phyloP scores from a whole-genome alignment of 2,329 filamentous ascomycete genomes.

The Diaporthe longicolla region DNA sequence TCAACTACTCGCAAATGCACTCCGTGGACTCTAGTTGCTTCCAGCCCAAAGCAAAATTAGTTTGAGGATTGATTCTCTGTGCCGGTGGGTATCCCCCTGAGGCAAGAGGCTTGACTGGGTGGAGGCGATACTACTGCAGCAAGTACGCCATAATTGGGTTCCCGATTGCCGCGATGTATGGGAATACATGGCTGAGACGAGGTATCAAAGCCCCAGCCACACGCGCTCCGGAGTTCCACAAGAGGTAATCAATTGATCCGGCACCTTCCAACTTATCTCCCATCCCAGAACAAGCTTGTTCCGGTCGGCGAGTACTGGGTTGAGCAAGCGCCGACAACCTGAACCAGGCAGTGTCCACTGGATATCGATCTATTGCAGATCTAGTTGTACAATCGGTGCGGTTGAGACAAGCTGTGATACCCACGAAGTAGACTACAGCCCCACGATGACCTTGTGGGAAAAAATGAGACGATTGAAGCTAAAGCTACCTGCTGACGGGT shows the following conservation, averaged over 20 bases:
- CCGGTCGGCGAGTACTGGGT: not conserved
- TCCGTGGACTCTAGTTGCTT: not conserved
- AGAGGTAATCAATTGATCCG: not conserved
- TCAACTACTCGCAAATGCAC: not conserved
- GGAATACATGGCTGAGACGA: not conserved
- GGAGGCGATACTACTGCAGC: not conserved
- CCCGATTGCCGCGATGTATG: not conserved
- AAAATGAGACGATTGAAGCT: no score
- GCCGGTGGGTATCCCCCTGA: no score
- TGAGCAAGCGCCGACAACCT: not conserved
- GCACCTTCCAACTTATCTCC: not conserved
- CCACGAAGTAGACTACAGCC: no score
- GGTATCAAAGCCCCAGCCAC: not conserved
- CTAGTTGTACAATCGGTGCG: not conserved
- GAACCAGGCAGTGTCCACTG: not conserved
- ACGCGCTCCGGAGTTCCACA: no score
- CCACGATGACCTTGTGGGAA: not conserved
- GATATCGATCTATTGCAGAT: not conserved
- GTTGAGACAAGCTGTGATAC: not conserved
- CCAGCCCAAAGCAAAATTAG: not conserved
- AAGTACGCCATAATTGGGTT: not conserved
- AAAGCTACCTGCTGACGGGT: no score
- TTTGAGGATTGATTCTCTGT: not conserved
- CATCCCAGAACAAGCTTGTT: no score
- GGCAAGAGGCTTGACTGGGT: no score